Conservation (phyloP, 2,329 filamentous ascomycete species). For the Penicillium sp. region DNA sequence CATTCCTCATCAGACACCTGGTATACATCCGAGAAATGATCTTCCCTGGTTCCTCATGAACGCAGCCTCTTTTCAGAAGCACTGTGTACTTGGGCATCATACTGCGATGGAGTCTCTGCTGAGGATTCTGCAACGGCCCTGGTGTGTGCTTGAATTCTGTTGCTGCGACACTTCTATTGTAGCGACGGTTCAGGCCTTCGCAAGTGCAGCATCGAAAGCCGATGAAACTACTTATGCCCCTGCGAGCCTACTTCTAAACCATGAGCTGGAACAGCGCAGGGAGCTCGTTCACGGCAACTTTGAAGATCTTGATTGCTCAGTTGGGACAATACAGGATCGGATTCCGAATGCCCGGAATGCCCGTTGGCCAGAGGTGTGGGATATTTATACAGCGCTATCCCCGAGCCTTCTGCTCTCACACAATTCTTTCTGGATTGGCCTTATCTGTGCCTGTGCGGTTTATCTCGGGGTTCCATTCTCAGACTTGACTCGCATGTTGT, state of each 20-base stretch:
- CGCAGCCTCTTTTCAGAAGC: constrained; percentile 8
- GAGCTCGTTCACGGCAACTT: too few species aligned
- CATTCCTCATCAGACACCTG: background rate
- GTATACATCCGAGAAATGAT: background rate
- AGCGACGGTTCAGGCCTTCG: constrained; percentile 6
- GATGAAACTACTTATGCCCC: constrained; percentile 8
- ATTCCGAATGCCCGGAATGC: too few species aligned
- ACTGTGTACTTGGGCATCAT: constrained; percentile 13
- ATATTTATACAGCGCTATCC: too few species aligned
- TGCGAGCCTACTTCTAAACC: constrained; percentile 8
- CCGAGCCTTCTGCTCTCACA: too few species aligned
- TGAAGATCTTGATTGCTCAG: too few species aligned
- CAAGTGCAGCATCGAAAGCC: constrained; percentile 2
- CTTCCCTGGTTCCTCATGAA: constrained; percentile 18
- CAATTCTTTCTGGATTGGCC: too few species aligned
- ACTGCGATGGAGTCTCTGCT: constrained; percentile 12
- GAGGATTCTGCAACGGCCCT: constrained; percentile 16
- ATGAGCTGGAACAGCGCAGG: constrained; percentile 5
- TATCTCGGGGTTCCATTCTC: too few species aligned
- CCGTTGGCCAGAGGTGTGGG: too few species aligned
- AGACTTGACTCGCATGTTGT: too few species aligned
- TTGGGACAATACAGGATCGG: too few species aligned
- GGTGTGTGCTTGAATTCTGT: constrained; percentile 19
- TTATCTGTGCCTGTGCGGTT: too few species aligned
- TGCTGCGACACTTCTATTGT: constrained; percentile 12